Evolutionary conservation across 2,329 filamentous ascomycete species (phyloP), one percentile per base, ranked within the genome.

Genomic region (Aspergillus japonicus): DNA sequence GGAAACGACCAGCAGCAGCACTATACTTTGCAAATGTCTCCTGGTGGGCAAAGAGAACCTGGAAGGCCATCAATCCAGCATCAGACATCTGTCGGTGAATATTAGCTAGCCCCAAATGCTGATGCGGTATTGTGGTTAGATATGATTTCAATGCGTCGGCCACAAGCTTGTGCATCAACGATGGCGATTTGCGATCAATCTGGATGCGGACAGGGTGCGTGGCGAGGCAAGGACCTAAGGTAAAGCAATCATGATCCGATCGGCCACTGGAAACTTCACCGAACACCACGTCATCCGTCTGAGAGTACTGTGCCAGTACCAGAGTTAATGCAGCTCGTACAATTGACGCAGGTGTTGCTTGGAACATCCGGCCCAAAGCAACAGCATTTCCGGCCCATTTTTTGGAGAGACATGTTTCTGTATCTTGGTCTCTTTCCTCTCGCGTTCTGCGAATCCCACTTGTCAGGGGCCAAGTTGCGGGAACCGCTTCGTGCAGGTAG

Each of bases 41-140:
- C 10, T 57, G 58, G 19, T 57, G 57, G 23, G 57, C 58, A 31
- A 49, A 60, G n/a, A 60, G 44, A 5, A 57, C 54, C n/a, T 54
- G 54, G 12, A 60, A 60, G n/a, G 58, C 54, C 33, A 60, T 19
- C 10, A 39, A 42, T 21, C 44, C 50, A 2, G 58, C 49, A 35
- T 51, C 19, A 8, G 29, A 49, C 39, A 26, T 54, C 33, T 35
- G 19, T 6, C 23, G 53, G 24, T 54, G 49, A n/a, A 60, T 60
- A 11, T 54, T 24, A 11, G 35, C 39, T 2, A 60, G 23, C 8
- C 58, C 58, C 21, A 54, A 3, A 33, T 60, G 54, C 21, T 57
- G 58, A 29, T 54, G n/a, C 4, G 54, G 58, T 5, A 60, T 60
- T 16, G 58, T 50, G 21, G 54, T 39, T 26, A 52, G 11, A 26